These are phyloP conservation scores for Suaeda aralocaspica DNA, from an alignment of 148 eudicot genomes.

Conservation along the genomic window DNA sequence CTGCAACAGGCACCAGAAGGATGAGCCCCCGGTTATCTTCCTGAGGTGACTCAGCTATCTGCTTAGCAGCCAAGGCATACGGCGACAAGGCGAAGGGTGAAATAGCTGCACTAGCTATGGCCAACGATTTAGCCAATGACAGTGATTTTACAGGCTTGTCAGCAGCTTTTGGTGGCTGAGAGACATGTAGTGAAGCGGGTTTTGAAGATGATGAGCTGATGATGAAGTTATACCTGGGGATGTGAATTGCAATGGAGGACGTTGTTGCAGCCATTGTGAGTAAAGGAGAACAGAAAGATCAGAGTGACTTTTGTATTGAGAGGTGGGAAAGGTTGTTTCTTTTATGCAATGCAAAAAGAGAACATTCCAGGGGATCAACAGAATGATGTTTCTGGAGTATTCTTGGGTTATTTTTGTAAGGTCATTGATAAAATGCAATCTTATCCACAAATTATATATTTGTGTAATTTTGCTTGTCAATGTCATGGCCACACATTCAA, in stretches of 20 bases:
- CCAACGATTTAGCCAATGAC: conserved; percentile 23
- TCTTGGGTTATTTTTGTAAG: background rate
- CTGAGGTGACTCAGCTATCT: conserved; percentile 61
- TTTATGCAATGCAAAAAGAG: background rate
- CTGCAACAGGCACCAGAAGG: conserved; percentile 54
- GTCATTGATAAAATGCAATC: conserved; percentile 9
- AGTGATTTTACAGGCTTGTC: conserved; percentile 11
- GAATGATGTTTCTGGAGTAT: conserved; percentile 9
- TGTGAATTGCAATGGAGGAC: conserved; percentile 12
- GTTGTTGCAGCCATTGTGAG: conserved; percentile 21
- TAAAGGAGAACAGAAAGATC: no score
- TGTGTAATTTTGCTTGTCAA: conserved; percentile 6
- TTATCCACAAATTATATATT: conserved; percentile 19
- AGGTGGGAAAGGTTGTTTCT: background rate
- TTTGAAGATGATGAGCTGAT: conserved; percentile 8
- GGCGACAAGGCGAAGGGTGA: conserved; percentile 45
- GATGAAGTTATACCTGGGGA: conserved; percentile 12
- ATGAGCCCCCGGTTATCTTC: conserved; percentile 64
- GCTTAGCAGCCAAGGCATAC: conserved; percentile 67
- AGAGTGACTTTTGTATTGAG: background rate
- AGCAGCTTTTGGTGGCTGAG: conserved; percentile 1
- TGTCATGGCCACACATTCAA: conserved; percentile 11
- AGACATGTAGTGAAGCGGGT: background rate
- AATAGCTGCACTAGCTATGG: conserved; percentile 43
- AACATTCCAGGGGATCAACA: background rate